Conservation (phyloP, 495 filamentous ascomycete genomes). For the Podospora anserina region DNA sequence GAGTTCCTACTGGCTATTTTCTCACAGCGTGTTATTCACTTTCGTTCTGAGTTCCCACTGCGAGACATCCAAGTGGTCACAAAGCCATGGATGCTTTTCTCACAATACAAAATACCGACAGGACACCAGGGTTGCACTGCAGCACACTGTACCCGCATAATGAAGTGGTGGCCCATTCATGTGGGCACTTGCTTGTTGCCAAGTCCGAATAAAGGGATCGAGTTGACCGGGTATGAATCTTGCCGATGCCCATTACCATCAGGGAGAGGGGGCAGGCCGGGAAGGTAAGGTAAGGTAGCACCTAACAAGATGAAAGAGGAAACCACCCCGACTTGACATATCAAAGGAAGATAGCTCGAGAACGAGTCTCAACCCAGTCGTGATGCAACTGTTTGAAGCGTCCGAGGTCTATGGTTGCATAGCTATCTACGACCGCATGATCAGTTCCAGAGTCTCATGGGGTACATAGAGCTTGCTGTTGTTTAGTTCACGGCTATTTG, state of each 20-base stretch:
- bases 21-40: neutral
- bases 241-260: neutral
- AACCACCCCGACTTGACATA: neutral
- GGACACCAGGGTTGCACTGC: neutral
- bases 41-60: neutral
- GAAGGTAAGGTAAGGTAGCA: neutral
- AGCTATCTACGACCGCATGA: too few relatives aligned
- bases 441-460: too few relatives aligned
- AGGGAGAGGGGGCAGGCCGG: neutral
- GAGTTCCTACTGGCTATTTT: neutral
- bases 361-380: neutral
- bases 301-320: neutral
- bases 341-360: neutral
- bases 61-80: neutral
- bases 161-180: neutral
- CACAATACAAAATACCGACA: neutral
- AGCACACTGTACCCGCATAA: neutral
- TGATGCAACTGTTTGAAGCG: neutral
- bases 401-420: too few relatives aligned
- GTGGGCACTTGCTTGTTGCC: neutral
- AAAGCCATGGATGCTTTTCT: neutral
- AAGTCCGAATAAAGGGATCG: neutral
- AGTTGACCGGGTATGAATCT: neutral
- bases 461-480: too few relatives aligned
- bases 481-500: too few relatives aligned